Evolutionary conservation across 768 basidiomycete genomes (phyloP), one percentile per base, ranked within the genome.

Genomic region (Suillus discolor): DNA sequence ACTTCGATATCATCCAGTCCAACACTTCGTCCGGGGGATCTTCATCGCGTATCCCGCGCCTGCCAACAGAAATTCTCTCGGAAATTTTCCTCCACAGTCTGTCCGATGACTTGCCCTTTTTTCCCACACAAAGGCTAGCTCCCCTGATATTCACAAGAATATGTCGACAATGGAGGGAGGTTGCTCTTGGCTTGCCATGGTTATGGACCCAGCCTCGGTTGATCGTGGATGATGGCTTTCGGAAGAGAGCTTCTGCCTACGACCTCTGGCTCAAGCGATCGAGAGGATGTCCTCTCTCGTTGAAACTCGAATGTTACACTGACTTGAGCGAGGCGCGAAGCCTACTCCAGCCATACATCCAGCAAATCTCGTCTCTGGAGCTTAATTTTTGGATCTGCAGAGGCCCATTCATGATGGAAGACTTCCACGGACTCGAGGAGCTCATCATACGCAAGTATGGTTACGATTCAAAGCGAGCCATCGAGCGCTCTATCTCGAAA

Each of bases 51-150:
- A 81, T 85, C 62, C 71, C 75, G 59, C 67, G 69, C 15, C 72
- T 86, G 9, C 85, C 85, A 8, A 57, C 79, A 1, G 85, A 86
- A 70, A 70, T 86, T 4, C 77, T 79, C 36, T 77, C 79, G 38
- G 81, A 84, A 71, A 82, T 87, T 39, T 85, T 85, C 70, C 68
- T 71, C 12, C 75, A 77, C 25, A 81, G 79, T 67, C 68, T 80
- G n/a, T 69, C 73, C 3, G n/a, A 62, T 0, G 69, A 73, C 23
- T 60, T 69, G 0, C 55, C 70, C 59, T 67, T 72, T 36, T 77
- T 77, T 57, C 75, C 73, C 11, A 66, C 73, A 38, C 57, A 65
- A 16, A 36, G 20, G 2, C 65, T 70, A 1, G 79, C 78, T 0
- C 83, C 84, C 20, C 65, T 82, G 41, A 51, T 81, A 8, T 67